These are phyloP conservation scores for Tulasnella sp. DNA, from an alignment of 768 basidiomycete species.

Conservation along the genomic window DNA sequence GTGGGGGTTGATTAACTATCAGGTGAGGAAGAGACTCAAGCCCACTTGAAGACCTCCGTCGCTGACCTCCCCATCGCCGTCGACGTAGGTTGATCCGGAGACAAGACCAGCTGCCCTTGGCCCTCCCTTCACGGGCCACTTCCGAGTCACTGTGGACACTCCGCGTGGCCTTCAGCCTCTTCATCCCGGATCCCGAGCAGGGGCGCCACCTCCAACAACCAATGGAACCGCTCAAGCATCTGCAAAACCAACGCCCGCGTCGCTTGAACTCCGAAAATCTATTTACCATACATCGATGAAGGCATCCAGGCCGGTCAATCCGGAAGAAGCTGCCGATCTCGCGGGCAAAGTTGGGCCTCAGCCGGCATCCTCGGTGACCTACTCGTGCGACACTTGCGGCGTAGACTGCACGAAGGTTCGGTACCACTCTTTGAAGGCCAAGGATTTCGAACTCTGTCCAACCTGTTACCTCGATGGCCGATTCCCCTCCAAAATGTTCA, in stretches of 20 bases:
- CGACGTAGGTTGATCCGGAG: constrained; percentile 88
- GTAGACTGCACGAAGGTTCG: constrained; percentile 86
- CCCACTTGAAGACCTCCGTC: background rate
- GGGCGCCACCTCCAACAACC: constrained; percentile 57
- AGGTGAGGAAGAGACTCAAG: constrained; percentile 58
- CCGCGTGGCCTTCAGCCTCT: constrained; percentile 95
- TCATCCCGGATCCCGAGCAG: constrained; percentile 64
- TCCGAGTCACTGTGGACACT: constrained; percentile 95
- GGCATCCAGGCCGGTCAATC: constrained; percentile 69
- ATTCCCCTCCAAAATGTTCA: constrained; percentile 95
- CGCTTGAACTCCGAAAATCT: constrained; percentile 82
- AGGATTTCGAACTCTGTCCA: constrained; percentile 86
- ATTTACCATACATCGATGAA: constrained; percentile 90
- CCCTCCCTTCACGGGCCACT: constrained; percentile 98
- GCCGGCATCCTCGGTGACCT: constrained; percentile 49
- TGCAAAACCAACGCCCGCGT: constrained; percentile 56
- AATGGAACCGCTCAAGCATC: constrained; percentile 49
- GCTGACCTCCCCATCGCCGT: background rate
- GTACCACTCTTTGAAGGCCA: constrained; percentile 92
- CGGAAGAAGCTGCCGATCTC: constrained; percentile 68
- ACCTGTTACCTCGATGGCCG: constrained; percentile 95
- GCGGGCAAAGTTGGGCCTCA: constrained; percentile 53
- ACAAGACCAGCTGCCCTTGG: constrained; percentile 90
- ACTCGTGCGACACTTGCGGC: constrained; percentile 92
- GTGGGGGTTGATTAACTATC: constrained; percentile 99